Conservation (phyloP, 208 protist genomes). For the Leishmania arabica region DNA sequence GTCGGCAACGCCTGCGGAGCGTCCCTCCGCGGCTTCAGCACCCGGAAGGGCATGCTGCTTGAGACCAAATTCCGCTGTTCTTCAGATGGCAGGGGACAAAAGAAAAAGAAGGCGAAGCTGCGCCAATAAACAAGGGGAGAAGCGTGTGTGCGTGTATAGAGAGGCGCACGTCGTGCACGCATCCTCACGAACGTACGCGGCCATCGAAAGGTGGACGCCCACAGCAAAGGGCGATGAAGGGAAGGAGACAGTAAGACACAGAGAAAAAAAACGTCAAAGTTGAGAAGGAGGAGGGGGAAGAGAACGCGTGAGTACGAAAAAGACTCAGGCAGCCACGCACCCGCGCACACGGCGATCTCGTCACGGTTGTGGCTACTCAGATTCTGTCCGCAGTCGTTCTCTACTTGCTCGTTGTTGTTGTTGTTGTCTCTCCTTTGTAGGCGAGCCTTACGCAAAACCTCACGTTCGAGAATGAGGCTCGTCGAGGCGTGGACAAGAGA, state of each 20-base stretch:
- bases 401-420: neutral
- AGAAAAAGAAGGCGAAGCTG: neutral
- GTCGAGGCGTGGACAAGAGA: too few species aligned
- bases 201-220: neutral
- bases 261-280: neutral
- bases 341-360: neutral
- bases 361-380: too few species aligned
- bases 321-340: neutral
- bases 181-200: neutral
- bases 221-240: neutral
- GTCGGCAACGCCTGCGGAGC: slow-evolving; percentile 9
- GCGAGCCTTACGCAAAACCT: neutral
- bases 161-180: neutral
- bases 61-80: neutral
- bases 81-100: neutral
- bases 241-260: too few species aligned
- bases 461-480: neutral
- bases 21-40: slow-evolving; percentile 18
- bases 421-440: neutral
- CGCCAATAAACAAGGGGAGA: neutral
- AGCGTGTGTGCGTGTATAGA: neutral
- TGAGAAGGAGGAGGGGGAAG: neutral
- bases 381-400: neutral
- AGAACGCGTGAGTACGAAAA: neutral
- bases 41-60: slow-evolving; percentile 2